Conservation (phyloP, 495 filamentous ascomycete genomes). For the Penicillium mononematosum region DNA sequence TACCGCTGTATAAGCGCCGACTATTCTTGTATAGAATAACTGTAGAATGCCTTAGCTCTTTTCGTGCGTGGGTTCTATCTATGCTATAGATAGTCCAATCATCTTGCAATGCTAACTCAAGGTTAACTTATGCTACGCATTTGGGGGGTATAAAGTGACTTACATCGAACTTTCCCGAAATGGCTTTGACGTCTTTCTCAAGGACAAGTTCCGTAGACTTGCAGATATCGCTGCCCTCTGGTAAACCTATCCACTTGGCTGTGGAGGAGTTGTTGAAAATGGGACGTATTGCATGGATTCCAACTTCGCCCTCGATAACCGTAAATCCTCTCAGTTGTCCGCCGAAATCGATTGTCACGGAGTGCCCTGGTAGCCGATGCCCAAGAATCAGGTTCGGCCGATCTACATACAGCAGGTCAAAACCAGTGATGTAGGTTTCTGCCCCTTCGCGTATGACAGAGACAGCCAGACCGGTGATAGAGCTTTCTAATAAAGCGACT, state of each 20-base stretch:
- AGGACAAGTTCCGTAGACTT: not conserved
- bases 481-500: not conserved
- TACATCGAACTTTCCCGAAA: constrained; percentile 7
- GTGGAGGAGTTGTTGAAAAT: not conserved
- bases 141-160: not conserved
- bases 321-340: constrained; percentile 7
- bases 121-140: not conserved
- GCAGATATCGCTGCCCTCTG: too few species aligned
- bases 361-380: constrained; percentile 1
- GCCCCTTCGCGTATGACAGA: not conserved
- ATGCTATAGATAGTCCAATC: constrained; percentile 6
- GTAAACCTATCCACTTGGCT: not conserved
- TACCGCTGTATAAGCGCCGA: too few species aligned
- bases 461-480: not conserved
- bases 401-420: constrained; percentile 5
- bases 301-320: not conserved
- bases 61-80: not conserved
- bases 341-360: not conserved
- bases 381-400: not conserved
- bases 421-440: not conserved
- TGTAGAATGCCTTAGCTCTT: too few species aligned
- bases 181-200: not conserved
- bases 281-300: not conserved
- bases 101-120: constrained; percentile 1
- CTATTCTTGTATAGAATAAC: too few species aligned